These are phyloP conservation scores for Pyrus betulifolia DNA, from an alignment of 306 rosid species.

Conservation along the genomic window DNA sequence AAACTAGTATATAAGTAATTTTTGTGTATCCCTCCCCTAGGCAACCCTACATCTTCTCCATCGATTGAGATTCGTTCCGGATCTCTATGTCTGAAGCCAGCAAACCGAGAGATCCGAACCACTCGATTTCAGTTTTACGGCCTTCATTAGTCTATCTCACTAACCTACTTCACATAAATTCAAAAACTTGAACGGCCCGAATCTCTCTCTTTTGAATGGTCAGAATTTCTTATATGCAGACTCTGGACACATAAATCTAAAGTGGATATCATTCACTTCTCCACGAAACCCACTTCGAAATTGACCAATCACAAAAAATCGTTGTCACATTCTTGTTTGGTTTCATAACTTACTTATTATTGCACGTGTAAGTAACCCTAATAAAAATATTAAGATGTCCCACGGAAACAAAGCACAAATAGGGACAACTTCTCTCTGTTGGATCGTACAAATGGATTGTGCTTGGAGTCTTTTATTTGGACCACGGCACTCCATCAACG, in stretches of 20 bases:
- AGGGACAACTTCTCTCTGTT: background rate
- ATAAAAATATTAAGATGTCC: background rate
- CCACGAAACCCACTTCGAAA: background rate
- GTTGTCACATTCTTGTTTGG: background rate
- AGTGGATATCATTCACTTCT: no score
- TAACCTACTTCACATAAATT: no score
- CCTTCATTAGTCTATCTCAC: no score
- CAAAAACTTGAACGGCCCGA: no score
- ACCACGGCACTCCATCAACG: constrained; percentile 2
- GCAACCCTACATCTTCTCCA: background rate
- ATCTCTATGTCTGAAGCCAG: no score
- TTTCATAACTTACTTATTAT: background rate
- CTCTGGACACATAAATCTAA: no score
- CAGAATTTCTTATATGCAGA: no score
- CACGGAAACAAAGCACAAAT: background rate
- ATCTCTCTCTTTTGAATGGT: no score
- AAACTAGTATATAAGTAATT: background rate
- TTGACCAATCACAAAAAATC: constrained; percentile 4
- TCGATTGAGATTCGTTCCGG: no score
- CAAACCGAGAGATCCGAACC: no score
- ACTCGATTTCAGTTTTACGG: no score
- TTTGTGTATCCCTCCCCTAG: background rate
- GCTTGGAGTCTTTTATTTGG: constrained; percentile 8
- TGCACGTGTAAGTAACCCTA: background rate
- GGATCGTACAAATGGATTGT: background rate